A percentile compares a stretch with the other conserved stretches of the same genome.
These are phyloP conservation scores for Waitea zeae DNA, from an alignment of 1,284 basidiomycete genomes.

Conservation along the genomic window DNA sequence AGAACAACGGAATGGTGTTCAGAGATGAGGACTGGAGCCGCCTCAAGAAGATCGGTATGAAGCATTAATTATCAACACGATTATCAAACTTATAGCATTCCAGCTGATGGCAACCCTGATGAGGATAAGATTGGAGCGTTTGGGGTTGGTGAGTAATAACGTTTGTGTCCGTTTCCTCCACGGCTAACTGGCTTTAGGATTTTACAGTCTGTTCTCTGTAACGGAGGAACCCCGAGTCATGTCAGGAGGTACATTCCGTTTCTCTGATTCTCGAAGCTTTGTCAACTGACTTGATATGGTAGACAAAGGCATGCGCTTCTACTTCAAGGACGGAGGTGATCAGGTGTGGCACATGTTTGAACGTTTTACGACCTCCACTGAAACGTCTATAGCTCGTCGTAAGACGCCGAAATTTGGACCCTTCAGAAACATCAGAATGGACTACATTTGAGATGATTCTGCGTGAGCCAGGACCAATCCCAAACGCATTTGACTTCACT, in stretches of 20 bases:
- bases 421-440: constrained; percentile 41
- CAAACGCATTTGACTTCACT: constrained; percentile 71
- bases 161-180: no score
- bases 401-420: constrained; percentile 54
- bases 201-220: constrained; percentile 68
- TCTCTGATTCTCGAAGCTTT: neutral
- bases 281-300: neutral
- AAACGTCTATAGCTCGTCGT: constrained; percentile 55
- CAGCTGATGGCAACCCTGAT: constrained; percentile 75
- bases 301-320: constrained; percentile 91
- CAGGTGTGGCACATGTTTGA: constrained; percentile 24
- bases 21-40: constrained; percentile 77
- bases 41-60: constrained; percentile 80
- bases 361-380: neutral
- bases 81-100: no score
- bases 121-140: constrained; percentile 80
- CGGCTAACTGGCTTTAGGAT: no score
- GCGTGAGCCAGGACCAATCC: constrained; percentile 72
- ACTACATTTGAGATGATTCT: constrained; percentile 87
- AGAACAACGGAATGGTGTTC: constrained; percentile 77
- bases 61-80: no score
- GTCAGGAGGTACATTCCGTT: constrained; percentile 45
- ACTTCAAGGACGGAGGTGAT: constrained; percentile 90
- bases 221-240: constrained; percentile 92
- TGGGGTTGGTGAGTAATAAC: constrained; percentile 47